Conservation (phyloP, 2,329 filamentous ascomycete species). For the Cladosporium halotolerans region DNA sequence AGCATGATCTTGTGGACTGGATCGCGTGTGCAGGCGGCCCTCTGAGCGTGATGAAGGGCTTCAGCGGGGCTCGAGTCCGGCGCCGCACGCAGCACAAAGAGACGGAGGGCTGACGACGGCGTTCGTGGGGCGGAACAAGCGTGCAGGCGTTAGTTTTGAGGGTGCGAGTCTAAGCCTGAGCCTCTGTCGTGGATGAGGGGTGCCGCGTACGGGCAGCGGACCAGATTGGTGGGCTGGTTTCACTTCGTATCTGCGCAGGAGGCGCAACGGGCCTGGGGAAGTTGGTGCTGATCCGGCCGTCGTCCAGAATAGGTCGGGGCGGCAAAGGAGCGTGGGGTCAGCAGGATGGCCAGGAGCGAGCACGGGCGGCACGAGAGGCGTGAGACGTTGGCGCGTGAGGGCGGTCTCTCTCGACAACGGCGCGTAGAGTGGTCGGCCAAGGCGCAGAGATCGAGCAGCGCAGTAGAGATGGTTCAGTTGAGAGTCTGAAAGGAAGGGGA, state of each 20-base stretch:
- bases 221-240: background rate
- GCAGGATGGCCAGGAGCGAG: constrained; percentile 4
- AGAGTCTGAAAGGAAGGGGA: background rate
- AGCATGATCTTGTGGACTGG: constrained; percentile 25
- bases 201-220: constrained; percentile 2
- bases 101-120: background rate
- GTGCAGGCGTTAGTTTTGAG: background rate
- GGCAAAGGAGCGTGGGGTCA: background rate
- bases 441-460: too few relatives aligned
- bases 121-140: background rate
- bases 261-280: background rate
- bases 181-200: constrained; percentile 5
- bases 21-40: background rate
- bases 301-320: background rate
- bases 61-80: background rate
- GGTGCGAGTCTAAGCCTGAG: background rate
- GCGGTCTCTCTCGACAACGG: background rate
- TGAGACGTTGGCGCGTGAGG: background rate
- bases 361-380: constrained; percentile 5
- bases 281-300: background rate
- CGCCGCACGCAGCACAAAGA: background rate
- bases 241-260: constrained; percentile 7
- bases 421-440: background rate
- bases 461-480: background rate
- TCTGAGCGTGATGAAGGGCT: constrained; percentile 4